phyloP scores from a whole-genome alignment of 257 asterid genomes.

The Gardenia jasminoides region DNA sequence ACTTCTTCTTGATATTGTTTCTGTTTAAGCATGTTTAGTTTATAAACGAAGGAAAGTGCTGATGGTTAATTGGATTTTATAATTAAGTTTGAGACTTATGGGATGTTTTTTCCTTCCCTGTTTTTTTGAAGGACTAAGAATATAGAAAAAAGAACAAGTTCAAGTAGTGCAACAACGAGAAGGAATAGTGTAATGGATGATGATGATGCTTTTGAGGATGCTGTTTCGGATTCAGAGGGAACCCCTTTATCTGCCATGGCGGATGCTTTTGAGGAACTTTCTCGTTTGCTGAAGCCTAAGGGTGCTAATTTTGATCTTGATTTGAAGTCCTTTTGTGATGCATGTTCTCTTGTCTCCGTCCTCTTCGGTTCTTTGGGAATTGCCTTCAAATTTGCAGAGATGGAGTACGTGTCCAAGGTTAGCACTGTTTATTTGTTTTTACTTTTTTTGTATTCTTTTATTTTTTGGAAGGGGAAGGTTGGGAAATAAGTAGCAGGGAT shows the following conservation, averaged over 20 bases:
- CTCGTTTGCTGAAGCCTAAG: slow-evolving; percentile 43
- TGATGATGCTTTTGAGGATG: slow-evolving; percentile 50
- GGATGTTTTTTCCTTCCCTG: slow-evolving; percentile 29
- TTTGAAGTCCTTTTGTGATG: slow-evolving; percentile 77
- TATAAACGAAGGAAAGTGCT: background rate
- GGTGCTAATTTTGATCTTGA: slow-evolving; percentile 52
- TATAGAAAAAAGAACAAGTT: slow-evolving; percentile 6
- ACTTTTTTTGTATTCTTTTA: background rate
- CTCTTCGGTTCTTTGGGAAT: slow-evolving; percentile 86
- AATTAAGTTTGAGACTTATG: background rate
- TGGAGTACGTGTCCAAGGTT: slow-evolving; percentile 85
- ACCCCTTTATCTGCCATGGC: slow-evolving; percentile 80
- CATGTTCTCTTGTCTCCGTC: slow-evolving; percentile 86
- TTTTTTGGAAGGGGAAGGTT: background rate
- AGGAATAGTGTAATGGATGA: slow-evolving; percentile 32
- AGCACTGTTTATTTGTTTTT: slow-evolving; percentile 1
- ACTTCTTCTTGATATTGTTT: background rate
- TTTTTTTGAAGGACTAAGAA: slow-evolving; percentile 42
- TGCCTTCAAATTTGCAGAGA: slow-evolving; percentile 90
- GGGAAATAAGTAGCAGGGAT: too few species aligned
- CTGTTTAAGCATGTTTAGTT: slow-evolving; percentile 1
- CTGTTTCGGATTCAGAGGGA: slow-evolving; percentile 18
- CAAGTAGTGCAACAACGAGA: background rate
- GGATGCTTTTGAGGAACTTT: slow-evolving; percentile 86
- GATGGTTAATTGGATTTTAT: background rate